Base-by-base conservation (phyloP, 83 land plant genomes). In the Diphasiastrum complanatum region DNA sequence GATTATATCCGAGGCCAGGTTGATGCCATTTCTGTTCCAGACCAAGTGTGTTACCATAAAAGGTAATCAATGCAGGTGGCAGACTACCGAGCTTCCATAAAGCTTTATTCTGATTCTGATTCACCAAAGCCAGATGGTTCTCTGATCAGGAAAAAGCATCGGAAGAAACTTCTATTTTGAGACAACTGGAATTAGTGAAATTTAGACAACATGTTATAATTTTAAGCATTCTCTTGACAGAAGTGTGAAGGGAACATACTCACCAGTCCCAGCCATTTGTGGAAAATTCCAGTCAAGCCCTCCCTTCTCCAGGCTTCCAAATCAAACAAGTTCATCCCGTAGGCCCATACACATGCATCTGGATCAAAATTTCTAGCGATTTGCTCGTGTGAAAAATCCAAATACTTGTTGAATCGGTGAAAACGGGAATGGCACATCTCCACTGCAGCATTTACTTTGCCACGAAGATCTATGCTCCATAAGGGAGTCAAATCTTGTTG, bases 361-460 rank as follows among this genome's bases (percentile, higher is more conserved):
- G 59, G 59, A 55, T 25, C 59, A 30, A 55, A 55, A 30, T 55
- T 55, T 35, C 59, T 55, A 10, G 59, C 59, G 19, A 55, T 55
- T 31, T 55, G 59, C 26, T 31, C 18, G 31, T 55, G 26, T 20
- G 59, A 55, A 27, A 55, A 55, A 19, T 55, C 31, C n/a, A n/a
- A n/a, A n/a, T n/a, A n/a, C n/a, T n/a, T n/a, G n/a, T n/a, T n/a
- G n/a, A n/a, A n/a, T n/a, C 59, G 34, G 31, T 55, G 59, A 27
- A 55, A 55, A 35, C 59, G 26, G 38, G 30, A 16, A 27, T 35
- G 35, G 31, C 59, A 55, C 10, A 35, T 55, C 19, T 55, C 59
- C 30, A 55, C 59, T 25, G 59, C 59, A 25, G 35, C 59, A 30
- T 55, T 55, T 27, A 55, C 59, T 1, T 55, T 55, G 35, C 59